Percentiles rank a stretch among this genome's conserved stretches.
Conservation (phyloP, 352 stramenopile genomes). For the Blastocystis sp. region DNA sequence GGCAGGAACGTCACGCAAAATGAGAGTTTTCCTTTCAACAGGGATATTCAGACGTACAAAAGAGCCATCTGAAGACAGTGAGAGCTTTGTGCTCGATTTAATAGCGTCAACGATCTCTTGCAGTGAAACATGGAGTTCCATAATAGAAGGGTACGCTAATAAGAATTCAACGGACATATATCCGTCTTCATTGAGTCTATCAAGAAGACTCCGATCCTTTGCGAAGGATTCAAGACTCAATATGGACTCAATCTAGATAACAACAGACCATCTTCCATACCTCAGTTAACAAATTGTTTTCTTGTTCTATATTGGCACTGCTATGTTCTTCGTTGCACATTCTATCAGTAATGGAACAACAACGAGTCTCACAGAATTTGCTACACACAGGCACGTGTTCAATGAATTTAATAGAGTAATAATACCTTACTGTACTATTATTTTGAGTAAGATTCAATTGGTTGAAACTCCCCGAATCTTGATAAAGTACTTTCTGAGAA, state of each 20-base stretch:
- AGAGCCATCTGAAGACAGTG: not conserved
- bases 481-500: not conserved
- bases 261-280: not conserved
- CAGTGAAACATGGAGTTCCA: not conserved
- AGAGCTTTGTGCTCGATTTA: not conserved
- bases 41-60: slow-evolving; percentile 31
- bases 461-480: not conserved
- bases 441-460: not conserved
- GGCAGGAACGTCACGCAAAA: slow-evolving; percentile 60
- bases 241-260: slow-evolving; percentile 35
- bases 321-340: not conserved
- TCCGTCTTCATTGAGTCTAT: slow-evolving; percentile 8
- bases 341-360: not conserved
- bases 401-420: not conserved
- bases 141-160: not conserved
- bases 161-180: not conserved
- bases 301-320: not conserved
- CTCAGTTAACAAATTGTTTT: not conserved
- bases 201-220: not conserved
- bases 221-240: not conserved
- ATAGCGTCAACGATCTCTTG: slow-evolving; percentile 14
- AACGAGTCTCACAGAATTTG: not conserved
- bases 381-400: not conserved
- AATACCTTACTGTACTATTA: not conserved
- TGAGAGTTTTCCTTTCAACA: slow-evolving; percentile 62